Evolutionary conservation across 371 early-diverging fungal species (phyloP), one percentile per base, ranked within the genome.

Genomic region (Cladochytrium tenue): DNA sequence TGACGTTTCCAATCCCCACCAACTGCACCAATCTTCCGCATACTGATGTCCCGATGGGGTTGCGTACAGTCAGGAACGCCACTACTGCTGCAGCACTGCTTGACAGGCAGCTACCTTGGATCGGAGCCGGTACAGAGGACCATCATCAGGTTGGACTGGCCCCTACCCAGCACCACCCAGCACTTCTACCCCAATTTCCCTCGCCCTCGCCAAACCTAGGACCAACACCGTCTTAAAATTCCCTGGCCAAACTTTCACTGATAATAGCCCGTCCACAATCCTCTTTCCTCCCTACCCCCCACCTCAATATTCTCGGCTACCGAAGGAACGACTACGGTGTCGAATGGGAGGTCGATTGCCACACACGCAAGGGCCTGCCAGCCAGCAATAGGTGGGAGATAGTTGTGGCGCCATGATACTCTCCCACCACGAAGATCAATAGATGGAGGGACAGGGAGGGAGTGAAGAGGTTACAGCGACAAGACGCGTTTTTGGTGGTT

Each of bases 301-400:
- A 32, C 15, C 26, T 27, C 51, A 13, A 25, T 32, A 1, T 15
- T 27, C 51, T 23, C 33, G 58, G 20, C 31, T 27, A 32, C 34
- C 25, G 7, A 63, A 74, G 76, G 28, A 76, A 69, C 62, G 68
- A 72, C 53, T 76, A 70, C 61, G 76, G 76, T 1, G 60, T 69
- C 2, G 76, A 76, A 52, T 68, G 53, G 33, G 76, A 76, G 34
- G 76, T 76, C 10, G 73, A 68, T 30, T 70, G 72, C 53, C 65
- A 67, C 62, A 32, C 61, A 7, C 7, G 53, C 5, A 53, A 26
- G 53, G 13, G 7, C 20, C 13, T 20, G 7, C 43, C 43, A 13
- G 13, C 20, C 43, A 13, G 43, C 43, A 43, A 43, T 43, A 7
- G 43, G 13, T 43, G 43, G 43, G 20, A 13, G 43, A 43, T 43